Evolutionary conservation across 176 grass and related monocot genomes (phyloP), one percentile per base, ranked within the genome.

Genomic region (Themeda triandra): DNA sequence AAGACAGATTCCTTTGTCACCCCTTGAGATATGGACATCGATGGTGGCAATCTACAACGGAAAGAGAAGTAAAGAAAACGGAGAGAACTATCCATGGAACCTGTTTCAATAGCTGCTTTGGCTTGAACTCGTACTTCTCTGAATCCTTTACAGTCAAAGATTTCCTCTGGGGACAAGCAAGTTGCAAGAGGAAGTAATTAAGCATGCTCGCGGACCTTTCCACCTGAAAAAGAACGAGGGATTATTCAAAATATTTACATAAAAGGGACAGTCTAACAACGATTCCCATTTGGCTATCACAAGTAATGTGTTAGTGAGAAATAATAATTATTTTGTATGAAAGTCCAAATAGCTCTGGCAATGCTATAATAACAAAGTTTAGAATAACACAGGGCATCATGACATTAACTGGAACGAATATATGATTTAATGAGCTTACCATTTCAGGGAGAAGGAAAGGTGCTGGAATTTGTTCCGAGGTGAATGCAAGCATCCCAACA

Each of bases 161-260:
- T 88, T 92, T 99, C 63, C 96, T 91, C 82, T 99, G 96, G 71
- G 93, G 93, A 68, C 96, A 91, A 76, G 93, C 96, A 66, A 99
- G 96, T 94, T 99, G 96, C 75, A 96, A 92, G 40, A 99, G 96
- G 81, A 99, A 99, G 75, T 96, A 99, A 82, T 99, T 99, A 81
- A 99, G 86, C 96, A 99, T 96, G 88, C 87, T 94, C 1, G 96
- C 93, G 10, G 94, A 91, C 82, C 96, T 94, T 95, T 99, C 96
- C 29, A 99, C 95, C 95, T 98, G 73, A 85, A 86, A 60, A 36
- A 46, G 33, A 39, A 51, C 32, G 44, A 71, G 54, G 12, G n/a
- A 75, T 56, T 24, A 30, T 82, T 82, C 75, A 64, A 32, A 85
- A 17, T 71, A n/a, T 27, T 82, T 11, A 69, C 39, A 39, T 68